Evolutionary conservation across 2,329 filamentous ascomycete genomes (phyloP).

Genomic region (Hyphodiscus sp.): DNA sequence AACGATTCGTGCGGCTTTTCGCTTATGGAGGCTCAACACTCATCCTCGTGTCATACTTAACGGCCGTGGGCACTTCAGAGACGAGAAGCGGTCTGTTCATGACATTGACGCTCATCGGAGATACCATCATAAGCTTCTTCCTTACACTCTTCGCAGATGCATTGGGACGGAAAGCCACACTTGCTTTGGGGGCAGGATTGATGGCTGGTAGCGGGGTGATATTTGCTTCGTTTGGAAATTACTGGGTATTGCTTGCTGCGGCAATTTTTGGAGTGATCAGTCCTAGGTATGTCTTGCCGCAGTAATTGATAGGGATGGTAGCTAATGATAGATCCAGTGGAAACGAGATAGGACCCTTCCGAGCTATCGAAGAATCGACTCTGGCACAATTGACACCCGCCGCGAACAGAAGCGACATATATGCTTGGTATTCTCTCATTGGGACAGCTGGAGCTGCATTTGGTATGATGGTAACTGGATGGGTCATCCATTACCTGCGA

Average conservation of each 20-base stretch:
- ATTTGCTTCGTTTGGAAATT: conserved; percentile 47
- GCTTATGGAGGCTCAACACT: conserved; percentile 55
- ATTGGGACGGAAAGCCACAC: conserved; percentile 46
- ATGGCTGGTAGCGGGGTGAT: conserved; percentile 50
- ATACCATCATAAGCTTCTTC: conserved; percentile 51
- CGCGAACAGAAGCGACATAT: conserved; percentile 46
- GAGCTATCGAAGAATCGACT: conserved; percentile 55
- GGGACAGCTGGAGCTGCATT: conserved; percentile 55
- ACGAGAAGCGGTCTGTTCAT: conserved; percentile 55
- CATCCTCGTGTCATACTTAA: conserved; percentile 50
- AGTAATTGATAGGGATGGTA: background rate
- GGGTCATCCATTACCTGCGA: conserved; percentile 47
- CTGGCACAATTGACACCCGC: conserved; percentile 48
- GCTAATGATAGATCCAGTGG: conserved; percentile 36
- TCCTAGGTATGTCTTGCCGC: conserved; percentile 35
- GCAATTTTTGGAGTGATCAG: conserved; percentile 57
- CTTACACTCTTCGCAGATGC: conserved; percentile 53
- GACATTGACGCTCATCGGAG: conserved; percentile 56
- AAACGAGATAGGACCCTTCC: conserved; percentile 58
- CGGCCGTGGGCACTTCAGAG: conserved; percentile 42
- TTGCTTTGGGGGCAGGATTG: conserved; percentile 46
- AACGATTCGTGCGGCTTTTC: conserved; percentile 56
- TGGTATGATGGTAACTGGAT: conserved; percentile 54
- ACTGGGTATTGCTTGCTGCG: conserved; percentile 51
- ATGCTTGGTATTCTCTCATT: conserved; percentile 54